phyloP scores from a whole-genome alignment of 1,284 basidiomycete species.

The Butyriboletus appendiculatus region DNA sequence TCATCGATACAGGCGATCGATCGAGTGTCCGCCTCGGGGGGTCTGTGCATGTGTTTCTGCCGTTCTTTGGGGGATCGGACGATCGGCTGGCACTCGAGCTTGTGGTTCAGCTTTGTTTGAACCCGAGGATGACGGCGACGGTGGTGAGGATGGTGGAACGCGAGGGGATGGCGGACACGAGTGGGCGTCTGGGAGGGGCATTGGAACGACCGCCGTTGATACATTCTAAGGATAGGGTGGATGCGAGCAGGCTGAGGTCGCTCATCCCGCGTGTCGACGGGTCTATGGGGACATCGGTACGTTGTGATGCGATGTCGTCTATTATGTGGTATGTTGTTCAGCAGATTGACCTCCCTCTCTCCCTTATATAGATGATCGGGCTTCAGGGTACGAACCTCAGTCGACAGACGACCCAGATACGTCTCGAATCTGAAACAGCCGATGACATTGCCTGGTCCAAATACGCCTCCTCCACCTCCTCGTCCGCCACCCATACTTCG shows the following conservation, averaged over 20 bases:
- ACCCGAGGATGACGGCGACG: conserved; percentile 69
- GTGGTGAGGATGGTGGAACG: conserved; percentile 39
- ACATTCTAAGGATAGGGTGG: conserved; percentile 6
- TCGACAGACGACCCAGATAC: conserved; percentile 52
- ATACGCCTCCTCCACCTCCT: conserved; percentile 36
- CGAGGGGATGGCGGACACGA: neutral
- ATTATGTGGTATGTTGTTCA: neutral
- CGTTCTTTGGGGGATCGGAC: conserved; percentile 95
- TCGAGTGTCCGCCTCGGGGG: conserved; percentile 23
- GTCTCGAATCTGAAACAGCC: conserved; percentile 66
- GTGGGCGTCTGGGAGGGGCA: conserved; percentile 36
- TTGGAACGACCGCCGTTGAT: neutral
- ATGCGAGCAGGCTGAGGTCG: neutral
- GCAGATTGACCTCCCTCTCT: neutral
- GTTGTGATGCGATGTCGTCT: conserved; percentile 1
- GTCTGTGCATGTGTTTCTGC: conserved; percentile 74
- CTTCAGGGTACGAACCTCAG: conserved; percentile 71
- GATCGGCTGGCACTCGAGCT: conserved; percentile 87
- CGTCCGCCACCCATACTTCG: conserved; percentile 1
- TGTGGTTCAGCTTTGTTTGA: conserved; percentile 78
- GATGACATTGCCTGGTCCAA: conserved; percentile 68
- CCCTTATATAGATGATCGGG: conserved; percentile 41
- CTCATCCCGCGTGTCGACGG: neutral
- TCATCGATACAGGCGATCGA: conserved; percentile 65
- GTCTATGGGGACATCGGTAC: conserved; percentile 12